Percentiles rank a stretch among this genome's conserved stretches.
phyloP scores from a whole-genome alignment of 2,329 filamentous ascomycete species.

The Orbilia blumenaviensis region DNA sequence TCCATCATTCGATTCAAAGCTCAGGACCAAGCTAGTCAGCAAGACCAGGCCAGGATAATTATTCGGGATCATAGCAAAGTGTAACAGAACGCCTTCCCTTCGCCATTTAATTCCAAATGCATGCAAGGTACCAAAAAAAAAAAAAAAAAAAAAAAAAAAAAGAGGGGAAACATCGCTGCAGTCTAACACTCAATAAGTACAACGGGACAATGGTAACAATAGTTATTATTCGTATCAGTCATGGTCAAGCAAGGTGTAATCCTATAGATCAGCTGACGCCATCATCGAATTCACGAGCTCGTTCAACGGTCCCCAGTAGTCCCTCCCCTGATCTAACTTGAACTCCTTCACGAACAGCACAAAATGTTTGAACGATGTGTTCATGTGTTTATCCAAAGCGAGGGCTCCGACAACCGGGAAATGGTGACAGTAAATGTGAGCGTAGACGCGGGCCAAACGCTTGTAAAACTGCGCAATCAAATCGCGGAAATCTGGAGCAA shows the following conservation, averaged over 20 bases:
- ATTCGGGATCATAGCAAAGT: background rate
- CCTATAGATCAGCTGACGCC: slow-evolving; percentile 28
- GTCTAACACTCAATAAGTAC: background rate
- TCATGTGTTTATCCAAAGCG: slow-evolving; percentile 93
- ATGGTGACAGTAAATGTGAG: slow-evolving; percentile 99
- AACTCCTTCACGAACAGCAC: slow-evolving; percentile 99
- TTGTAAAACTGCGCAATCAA: slow-evolving; percentile 97
- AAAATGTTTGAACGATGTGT: slow-evolving; percentile 99
- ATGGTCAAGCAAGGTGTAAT: background rate
- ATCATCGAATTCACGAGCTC: slow-evolving; percentile 96
- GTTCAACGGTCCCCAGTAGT: slow-evolving; percentile 95
- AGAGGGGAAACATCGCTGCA: background rate
- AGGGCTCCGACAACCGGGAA: slow-evolving; percentile 96
- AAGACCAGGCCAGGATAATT: too few species aligned
- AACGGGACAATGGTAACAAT: too few species aligned
- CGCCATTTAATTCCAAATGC: background rate
- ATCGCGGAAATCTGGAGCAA: slow-evolving; percentile 88
- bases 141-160: background rate
- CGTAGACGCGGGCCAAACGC: slow-evolving; percentile 97
- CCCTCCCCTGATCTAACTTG: slow-evolving; percentile 86
- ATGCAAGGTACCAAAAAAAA: background rate
- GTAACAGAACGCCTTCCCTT: background rate
- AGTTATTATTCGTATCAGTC: background rate
- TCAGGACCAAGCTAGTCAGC: background rate
- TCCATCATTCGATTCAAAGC: background rate